These are phyloP conservation scores for Aspergillus wentii DNA, from an alignment of 495 filamentous ascomycete species.

Conservation along the genomic window DNA sequence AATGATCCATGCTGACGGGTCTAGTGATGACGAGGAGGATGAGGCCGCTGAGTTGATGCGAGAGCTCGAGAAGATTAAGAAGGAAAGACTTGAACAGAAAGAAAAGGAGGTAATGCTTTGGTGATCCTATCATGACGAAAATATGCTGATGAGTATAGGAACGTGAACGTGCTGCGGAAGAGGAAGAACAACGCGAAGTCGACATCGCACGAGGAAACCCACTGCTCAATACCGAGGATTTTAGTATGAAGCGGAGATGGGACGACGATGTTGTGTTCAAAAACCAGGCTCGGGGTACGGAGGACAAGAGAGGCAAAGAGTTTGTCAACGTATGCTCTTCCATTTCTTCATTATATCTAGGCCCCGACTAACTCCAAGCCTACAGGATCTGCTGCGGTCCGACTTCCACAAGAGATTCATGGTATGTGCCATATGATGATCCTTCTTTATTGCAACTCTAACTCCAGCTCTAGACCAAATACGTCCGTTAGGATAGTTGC, in stretches of 20 bases:
- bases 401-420: constrained; percentile 99
- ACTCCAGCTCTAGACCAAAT: constrained; percentile 52
- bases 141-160: constrained; percentile 46
- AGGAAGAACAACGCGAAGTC: constrained; percentile 75
- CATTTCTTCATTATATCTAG: neutral
- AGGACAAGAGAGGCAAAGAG: constrained; percentile 89
- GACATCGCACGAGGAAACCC: constrained; percentile 94
- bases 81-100: constrained; percentile 77
- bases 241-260: constrained; percentile 61
- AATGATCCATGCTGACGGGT: constrained; percentile 9
- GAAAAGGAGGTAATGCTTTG: constrained; percentile 83
- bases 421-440: too few relatives aligned
- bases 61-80: constrained; percentile 92
- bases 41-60: constrained; percentile 86
- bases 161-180: constrained; percentile 66
- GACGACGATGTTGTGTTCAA: constrained; percentile 99
- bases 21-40: constrained; percentile 75
- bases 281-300: constrained; percentile 93
- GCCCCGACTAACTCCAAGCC: constrained; percentile 16
- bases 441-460: constrained; percentile 17
- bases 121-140: too few relatives aligned
- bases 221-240: constrained; percentile 64
- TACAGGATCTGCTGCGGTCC: constrained; percentile 79
- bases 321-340: constrained; percentile 79
- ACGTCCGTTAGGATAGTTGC: constrained; percentile 63